Conservation (phyloP, 352 stramenopile species). For the Pythium aquatile region DNA sequence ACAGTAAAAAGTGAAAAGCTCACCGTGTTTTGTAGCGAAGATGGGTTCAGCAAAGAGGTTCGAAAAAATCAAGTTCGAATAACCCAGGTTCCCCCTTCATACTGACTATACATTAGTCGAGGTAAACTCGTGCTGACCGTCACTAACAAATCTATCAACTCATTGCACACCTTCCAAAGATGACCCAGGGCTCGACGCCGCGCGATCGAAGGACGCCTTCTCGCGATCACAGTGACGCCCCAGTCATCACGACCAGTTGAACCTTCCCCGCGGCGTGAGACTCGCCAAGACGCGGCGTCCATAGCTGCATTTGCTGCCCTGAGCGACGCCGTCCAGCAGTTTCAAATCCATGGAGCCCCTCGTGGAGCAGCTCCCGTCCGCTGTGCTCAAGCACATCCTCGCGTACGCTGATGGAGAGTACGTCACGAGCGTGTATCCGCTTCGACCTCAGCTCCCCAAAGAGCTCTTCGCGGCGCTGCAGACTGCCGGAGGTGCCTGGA, state of each 20-base stretch:
- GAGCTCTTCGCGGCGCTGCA: neutral
- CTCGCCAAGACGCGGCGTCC: neutral
- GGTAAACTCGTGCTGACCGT: neutral
- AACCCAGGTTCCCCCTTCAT: neutral
- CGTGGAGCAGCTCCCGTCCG: neutral
- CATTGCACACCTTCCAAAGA: neutral
- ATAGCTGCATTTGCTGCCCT: neutral
- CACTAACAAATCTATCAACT: neutral
- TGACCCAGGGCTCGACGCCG: no score
- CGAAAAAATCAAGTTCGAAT: neutral
- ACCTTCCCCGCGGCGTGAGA: no score
- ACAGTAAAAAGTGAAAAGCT: no score
- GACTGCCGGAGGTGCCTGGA: neutral
- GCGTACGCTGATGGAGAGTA: conserved; percentile 9
- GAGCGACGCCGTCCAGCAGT: neutral
- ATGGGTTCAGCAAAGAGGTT: neutral
- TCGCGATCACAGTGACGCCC: neutral
- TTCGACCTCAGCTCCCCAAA: neutral
- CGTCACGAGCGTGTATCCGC: neutral
- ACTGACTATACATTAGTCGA: neutral
- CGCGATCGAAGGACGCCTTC: neutral
- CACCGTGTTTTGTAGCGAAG: no score
- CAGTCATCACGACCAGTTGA: neutral
- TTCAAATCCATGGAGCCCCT: neutral
- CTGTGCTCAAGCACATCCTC: conserved; percentile 8